Base-by-base conservation (phyloP, 371 early-diverging fungal species). In the Fennellomyces sp. region DNA sequence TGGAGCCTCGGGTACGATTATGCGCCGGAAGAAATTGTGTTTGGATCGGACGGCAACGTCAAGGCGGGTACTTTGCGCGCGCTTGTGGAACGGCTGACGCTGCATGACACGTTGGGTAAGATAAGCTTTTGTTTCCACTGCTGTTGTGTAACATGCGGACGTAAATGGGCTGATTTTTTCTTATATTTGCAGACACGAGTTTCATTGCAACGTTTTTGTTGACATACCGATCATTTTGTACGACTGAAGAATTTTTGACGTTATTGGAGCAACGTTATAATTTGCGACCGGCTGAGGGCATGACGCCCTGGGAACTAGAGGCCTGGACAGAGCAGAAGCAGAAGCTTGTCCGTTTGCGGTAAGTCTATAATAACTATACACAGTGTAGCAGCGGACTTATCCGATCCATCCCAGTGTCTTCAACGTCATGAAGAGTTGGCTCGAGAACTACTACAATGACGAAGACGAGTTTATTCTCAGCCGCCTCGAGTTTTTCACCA, bases 371-470 rank as follows among this genome's bases (percentile, higher is more conserved):
- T n/a, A n/a, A n/a, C n/a, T n/a, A n/a, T 19, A 25, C 8, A 54
- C 12, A n/a, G 11, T 38, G 10, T 29, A 38, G 42, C 11, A 51
- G 7, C 29, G 21, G 39, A 41, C 13, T 52, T 23, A 30, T 19
- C 17, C 25, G 33, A 17, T 56, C 29, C 19, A 0, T 45, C 17
- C 17, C 55, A 82, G 84, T 51, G 95, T 97, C 7, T 90, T 85
- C 71, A 94, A 93, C 67, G 84, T 39, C n/a, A 80, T 94, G 68
- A 94, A 94, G 72, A 85, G 80, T 3, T 97, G 97, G 97, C 76
- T 97, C 11, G 95, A 95, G 68, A 82, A 84, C 58, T 88, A 92
- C 65, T 95, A 90, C 68, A 73, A 87, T 19, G 94, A 93, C 47
- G 85, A 88, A 64, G 86, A 88, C 39, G 82, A 79, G 1, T 76